Evolutionary conservation across 257 asterid species (phyloP).

Genomic region (Gynochthodes officinalis): DNA sequence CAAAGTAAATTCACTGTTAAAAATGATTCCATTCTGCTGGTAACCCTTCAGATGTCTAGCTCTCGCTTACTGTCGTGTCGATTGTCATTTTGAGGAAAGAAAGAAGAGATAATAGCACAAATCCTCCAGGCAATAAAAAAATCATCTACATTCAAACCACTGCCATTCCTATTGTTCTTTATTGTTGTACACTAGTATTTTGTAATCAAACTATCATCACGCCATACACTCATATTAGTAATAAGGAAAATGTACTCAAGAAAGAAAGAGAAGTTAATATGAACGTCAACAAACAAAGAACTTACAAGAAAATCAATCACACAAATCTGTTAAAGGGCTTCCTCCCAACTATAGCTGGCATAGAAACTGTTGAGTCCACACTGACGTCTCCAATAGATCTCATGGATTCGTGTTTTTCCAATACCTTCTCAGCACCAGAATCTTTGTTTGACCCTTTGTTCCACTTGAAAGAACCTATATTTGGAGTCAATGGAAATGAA

Average conservation of each 20-base stretch:
- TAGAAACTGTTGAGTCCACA: constrained; percentile 65
- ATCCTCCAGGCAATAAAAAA: background rate
- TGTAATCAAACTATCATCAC: constrained; percentile 26
- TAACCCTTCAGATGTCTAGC: background rate
- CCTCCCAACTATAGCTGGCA: constrained; percentile 73
- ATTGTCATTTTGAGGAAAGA: background rate
- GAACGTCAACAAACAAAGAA: constrained; percentile 25
- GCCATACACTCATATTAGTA: constrained; percentile 29
- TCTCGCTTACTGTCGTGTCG: background rate
- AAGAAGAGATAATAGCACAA: background rate
- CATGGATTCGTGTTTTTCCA: constrained; percentile 47
- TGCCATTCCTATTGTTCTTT: constrained; percentile 29
- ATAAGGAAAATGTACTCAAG: constrained; percentile 21
- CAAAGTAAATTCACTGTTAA: no score
- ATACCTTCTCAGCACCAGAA: constrained; percentile 39
- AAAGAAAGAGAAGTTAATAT: constrained; percentile 22
- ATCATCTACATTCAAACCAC: constrained; percentile 29
- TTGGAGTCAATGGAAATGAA: constrained; percentile 82
- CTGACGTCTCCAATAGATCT: constrained; percentile 51
- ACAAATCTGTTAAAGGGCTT: constrained; percentile 91
- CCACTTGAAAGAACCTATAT: constrained; percentile 64
- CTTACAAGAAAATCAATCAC: constrained; percentile 45
- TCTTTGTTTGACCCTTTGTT: constrained; percentile 62
- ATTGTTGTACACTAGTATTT: constrained; percentile 37
- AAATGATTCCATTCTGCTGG: no score